Conservation (phyloP, 495 filamentous ascomycete genomes). For the Aspergillus sparsus region DNA sequence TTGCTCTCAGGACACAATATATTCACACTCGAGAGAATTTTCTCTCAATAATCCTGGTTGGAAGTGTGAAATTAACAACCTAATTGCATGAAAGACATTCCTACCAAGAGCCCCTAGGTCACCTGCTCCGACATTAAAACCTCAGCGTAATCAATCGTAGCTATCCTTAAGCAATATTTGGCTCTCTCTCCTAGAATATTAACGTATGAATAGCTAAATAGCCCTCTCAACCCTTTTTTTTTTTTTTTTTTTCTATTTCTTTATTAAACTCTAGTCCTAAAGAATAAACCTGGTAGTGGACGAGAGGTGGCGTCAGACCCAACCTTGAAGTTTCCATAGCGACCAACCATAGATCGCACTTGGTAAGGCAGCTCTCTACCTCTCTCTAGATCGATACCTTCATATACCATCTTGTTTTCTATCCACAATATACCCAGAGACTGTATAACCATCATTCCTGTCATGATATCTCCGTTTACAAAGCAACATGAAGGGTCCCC, state of each 20-base stretch:
- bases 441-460: background rate
- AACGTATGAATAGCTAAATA: no score
- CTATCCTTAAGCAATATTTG: no score
- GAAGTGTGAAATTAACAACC: no score
- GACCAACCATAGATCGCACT: conserved; percentile 18
- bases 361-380: background rate
- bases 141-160: no score
- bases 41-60: no score
- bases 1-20: no score
- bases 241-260: background rate
- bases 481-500: conserved; percentile 23
- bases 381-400: background rate
- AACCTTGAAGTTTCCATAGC: conserved; percentile 25
- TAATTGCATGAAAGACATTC: no score
- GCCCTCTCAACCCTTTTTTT: no score
- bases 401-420: background rate
- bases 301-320: conserved; percentile 8
- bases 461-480: conserved; percentile 32
- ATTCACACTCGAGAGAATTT: no score
- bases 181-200: no score
- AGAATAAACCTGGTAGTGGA: background rate
- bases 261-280: background rate
- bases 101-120: no score
- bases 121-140: no score
- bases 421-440: background rate